Conservation (phyloP, 202 grass and related monocot genomes). For the Carex arenaria region DNA sequence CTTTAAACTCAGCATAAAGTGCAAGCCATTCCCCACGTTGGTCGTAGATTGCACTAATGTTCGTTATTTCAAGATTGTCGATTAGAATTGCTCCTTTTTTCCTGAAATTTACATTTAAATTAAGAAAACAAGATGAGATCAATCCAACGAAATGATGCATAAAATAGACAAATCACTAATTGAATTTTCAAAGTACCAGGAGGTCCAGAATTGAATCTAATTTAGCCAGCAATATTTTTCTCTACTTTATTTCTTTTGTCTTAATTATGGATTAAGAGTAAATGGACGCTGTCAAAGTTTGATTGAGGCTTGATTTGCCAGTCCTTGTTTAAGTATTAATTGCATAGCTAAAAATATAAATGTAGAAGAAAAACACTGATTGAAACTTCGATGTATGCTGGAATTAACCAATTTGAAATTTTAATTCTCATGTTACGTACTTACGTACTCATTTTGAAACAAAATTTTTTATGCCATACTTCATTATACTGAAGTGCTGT, state of each 20-base stretch:
- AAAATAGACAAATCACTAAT: not conserved
- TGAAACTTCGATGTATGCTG: not conserved
- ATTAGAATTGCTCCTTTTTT: conserved; percentile 35
- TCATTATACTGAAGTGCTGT: conserved; percentile 43
- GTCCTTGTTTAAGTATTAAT: not conserved
- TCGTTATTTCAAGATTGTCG: conserved; percentile 38
- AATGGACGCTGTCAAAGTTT: not conserved
- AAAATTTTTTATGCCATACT: not conserved
- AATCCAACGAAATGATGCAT: conserved; percentile 1
- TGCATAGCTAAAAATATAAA: not conserved
- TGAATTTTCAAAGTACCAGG: not conserved
- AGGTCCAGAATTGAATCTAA: not conserved
- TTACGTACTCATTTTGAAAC: not conserved
- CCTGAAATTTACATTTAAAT: conserved; percentile 14
- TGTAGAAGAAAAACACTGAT: not conserved
- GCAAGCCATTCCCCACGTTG: conserved; percentile 16
- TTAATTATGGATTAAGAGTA: not conserved
- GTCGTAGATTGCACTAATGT: conserved; percentile 25
- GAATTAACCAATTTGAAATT: conserved; percentile 8
- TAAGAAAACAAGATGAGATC: not conserved
- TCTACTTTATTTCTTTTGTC: not conserved
- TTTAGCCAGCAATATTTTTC: not conserved
- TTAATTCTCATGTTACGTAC: not conserved
- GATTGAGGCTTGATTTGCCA: not conserved
- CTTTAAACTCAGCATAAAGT: conserved; percentile 48